Percentiles rank a stretch among this genome's conserved stretches.
Conservation (phyloP, 306 rosid species). For the Quercus glauca region DNA sequence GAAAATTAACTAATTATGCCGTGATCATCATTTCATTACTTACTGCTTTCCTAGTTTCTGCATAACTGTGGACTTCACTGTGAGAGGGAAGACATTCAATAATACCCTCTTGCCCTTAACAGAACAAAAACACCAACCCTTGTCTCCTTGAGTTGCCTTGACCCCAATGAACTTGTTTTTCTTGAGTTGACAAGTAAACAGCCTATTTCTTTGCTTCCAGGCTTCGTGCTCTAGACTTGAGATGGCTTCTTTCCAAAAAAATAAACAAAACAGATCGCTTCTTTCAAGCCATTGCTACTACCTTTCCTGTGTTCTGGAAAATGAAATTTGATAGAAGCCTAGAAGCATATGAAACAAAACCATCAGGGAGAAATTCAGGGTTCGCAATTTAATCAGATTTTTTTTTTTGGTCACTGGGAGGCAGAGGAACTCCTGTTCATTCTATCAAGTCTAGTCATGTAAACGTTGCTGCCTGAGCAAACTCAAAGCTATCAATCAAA, state of each 20-base stretch:
- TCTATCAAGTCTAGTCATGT: too few relatives aligned
- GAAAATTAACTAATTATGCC: too few relatives aligned
- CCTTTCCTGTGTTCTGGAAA: neutral
- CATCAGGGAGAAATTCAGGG: neutral
- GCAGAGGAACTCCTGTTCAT: too few relatives aligned
- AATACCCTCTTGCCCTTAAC: too few relatives aligned
- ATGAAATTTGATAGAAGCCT: neutral
- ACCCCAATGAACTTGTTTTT: neutral
- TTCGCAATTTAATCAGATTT: neutral
- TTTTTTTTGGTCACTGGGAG: too few relatives aligned
- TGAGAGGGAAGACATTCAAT: too few relatives aligned
- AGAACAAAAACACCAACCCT: neutral
- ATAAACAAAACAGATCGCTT: neutral
- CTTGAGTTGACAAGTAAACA: slow-evolving; percentile 18
- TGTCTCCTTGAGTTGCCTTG: neutral
- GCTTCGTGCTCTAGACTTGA: neutral
- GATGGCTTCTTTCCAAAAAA: neutral
- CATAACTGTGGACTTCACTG: too few relatives aligned
- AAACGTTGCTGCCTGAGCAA: too few relatives aligned
- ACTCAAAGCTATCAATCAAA: too few relatives aligned
- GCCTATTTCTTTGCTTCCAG: slow-evolving; percentile 26
- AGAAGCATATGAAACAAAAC: neutral
- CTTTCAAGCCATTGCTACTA: neutral
- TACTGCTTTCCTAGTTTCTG: too few relatives aligned
- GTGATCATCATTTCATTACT: too few relatives aligned